phyloP scores from a whole-genome alignment of 495 filamentous ascomycete genomes.

The Neurospora sp. region DNA sequence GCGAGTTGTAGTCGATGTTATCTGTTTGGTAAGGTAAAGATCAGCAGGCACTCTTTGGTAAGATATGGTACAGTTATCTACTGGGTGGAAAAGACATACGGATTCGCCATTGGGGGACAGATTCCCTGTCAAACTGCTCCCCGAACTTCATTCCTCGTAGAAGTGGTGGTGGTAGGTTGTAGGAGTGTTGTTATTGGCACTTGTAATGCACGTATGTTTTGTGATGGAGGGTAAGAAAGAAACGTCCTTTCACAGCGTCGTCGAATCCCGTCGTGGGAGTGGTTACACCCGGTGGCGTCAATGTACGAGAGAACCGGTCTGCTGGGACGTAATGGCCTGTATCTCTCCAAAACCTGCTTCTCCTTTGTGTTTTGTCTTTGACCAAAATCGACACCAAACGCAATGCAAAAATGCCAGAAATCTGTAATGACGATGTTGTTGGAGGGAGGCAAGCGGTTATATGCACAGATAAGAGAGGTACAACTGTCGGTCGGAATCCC shows the following conservation, averaged over 20 bases:
- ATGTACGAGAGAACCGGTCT: background rate
- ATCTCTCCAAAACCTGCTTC: background rate
- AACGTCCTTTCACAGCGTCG: background rate
- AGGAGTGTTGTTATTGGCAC: background rate
- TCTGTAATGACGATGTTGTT: background rate
- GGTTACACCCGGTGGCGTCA: background rate
- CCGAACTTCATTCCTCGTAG: slow-evolving; percentile 55
- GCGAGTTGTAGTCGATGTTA: slow-evolving; percentile 68
- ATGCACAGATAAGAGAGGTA: background rate
- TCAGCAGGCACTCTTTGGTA: background rate
- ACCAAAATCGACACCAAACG: background rate
- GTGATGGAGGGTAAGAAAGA: background rate
- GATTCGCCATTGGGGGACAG: slow-evolving; percentile 81
- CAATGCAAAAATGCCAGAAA: background rate
- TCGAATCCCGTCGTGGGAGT: background rate
- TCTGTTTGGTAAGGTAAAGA: slow-evolving; percentile 18
- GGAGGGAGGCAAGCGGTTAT: background rate
- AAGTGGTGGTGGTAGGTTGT: background rate
- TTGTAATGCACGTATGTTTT: background rate
- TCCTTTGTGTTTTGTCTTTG: background rate
- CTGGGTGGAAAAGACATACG: slow-evolving; percentile 34
- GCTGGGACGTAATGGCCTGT: background rate
- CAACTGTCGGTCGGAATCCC: background rate
- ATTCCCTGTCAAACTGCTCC: slow-evolving; percentile 67
- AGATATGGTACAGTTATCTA: background rate